Evolutionary conservation across 106 monocot species (phyloP), one percentile per base, ranked within the genome.

Genomic region (Dendrobium nobile): DNA sequence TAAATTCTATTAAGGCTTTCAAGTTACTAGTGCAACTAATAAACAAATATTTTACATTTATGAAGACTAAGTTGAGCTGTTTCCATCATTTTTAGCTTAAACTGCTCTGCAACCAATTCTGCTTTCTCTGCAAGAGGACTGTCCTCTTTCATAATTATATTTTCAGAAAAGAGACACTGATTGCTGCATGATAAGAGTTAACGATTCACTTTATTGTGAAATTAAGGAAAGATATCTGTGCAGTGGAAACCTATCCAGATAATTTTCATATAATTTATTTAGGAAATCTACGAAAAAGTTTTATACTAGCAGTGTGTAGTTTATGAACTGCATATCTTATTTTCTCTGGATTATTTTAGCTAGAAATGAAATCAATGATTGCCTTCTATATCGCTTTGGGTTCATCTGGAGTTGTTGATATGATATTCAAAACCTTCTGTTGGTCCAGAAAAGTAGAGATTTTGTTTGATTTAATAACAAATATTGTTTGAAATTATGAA

Each of bases 391-490:
- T 31, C 72, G 4, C 15, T 40, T 4, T n/a, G 70, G 13, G 37
- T 70, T 27, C 15, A 70, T 70, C 72, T 40, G 37, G 16, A 72
- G 72, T 40, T 33, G 72, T 72, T 72, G 72, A 72, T 28, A 72
- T 72, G 72, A 72, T 72, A 15, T 72, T 72, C 72, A 72, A n/a
- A 33, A 72, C 16, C 37, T 72, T 72, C 72, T 72, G 72, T 72
- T 37, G 72, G 5, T 33, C 11, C 37, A 72, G 27, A 2, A 72
- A 37, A 72, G 16, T 4, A 72, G 33, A 72, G 72, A 31, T 10
- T 33, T 72, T 33, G 13, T 40, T 72, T 37, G 28, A 33, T 37
- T 51, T 72, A 40, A 28, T 67, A 28, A 33, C 27, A 72, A 70
- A 33, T 28, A 33, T 37, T 15, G 9, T 33, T 72, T 72, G 72